Evolutionary conservation across 1,284 basidiomycete genomes (phyloP), one percentile per base, ranked within the genome.

Genomic region (Trametes versicolor): DNA sequence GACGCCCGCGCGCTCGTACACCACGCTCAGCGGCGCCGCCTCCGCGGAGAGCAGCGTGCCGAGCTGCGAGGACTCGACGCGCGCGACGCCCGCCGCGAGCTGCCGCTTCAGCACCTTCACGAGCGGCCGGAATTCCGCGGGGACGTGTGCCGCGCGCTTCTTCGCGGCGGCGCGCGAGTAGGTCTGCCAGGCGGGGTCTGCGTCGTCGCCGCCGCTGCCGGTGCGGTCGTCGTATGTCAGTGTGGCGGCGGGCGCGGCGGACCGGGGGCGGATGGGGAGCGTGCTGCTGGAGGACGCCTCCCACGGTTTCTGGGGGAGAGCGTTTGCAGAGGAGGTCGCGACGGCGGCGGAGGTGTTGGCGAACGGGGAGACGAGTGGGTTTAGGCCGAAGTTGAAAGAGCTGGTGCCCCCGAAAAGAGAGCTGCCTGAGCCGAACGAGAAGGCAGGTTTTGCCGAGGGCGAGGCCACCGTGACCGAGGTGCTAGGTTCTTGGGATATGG

Each of bases 1-100:
- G 25, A 82, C 82, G 27, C 85, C 84, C 2, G 80, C 85, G 23
- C 77, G 78, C 70, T 76, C 73, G 73, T 86, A 89, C 27, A 68
- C 66, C 25, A 73, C 71, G 62, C 78, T 77, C 60, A 60, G 34
- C n/a, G 45, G 53, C 9, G 63, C 27, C 19, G 58, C 66, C 61
- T 70, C 70, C 52, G 70, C 58, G 29, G 64, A 66, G n/a, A 76
- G 69, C 49, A 73, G 58, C 53, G 69, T 53, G 21, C 75, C 75
- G 39, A 77, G 71, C 63, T 71, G 70, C 45, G 75, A 77, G 50
- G 68, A 73, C 48, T 66, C 64, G 49, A 75, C 66, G 51, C 70
- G 63, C 27, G 52, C 57, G 47, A 63, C 60, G 45, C 75, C 86
- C 41, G 75, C 75, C 27, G 70, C 63, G 57, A 75, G 79, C 70